Evolutionary conservation across 306 rosid species (phyloP), one percentile per base, ranked within the genome.

Genomic region (Sphenostylis stenocarpa): DNA sequence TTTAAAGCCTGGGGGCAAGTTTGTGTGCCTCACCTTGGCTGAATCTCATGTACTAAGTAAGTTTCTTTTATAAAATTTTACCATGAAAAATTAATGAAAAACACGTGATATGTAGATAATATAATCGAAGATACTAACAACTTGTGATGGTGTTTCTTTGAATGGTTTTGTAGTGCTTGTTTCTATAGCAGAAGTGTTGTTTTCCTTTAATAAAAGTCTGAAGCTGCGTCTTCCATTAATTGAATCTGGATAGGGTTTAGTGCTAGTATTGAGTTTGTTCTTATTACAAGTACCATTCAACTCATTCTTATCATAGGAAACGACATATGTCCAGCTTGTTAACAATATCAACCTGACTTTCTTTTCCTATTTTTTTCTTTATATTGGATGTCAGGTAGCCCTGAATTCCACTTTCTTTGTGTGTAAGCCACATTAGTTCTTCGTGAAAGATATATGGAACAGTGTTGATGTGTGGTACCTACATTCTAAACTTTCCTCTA

Each of bases 11-110:
- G 94, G 93, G 57, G 97, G 98, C 23, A 94, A 85, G 73, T 94
- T 83, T 79, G 82, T 94, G 82, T 94, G 98, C 73, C 98, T 94
- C 67, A 91, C 98, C 41, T 82, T 94, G 84, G 92, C 96, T 8
- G 98, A 94, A 78, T 84, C 96, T 72, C 96, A 87, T 78, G 98
- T 95, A 79, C 77, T 95, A 15, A 91, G 98, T 95, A 87, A 67
- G 74, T 11, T 44, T 81, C 77, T 53, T n/a, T 10, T 10, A 12
- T 13, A 4, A 60, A 67, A 45, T 29, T 38, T 11, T 6, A 4
- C 29, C 36, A 16, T 29, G 24, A 48, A 45, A 43, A 34, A 21
- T 53, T 8, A 61, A 24, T 29, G 65, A 41, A 15, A 31, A 68
- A 33, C 38, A 20, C 69, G 19, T 71, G 56, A 12, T 51, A 45